Evolutionary conservation across 2,329 filamentous ascomycete genomes (phyloP).

Genomic region (Lachnellula subtilissima): DNA sequence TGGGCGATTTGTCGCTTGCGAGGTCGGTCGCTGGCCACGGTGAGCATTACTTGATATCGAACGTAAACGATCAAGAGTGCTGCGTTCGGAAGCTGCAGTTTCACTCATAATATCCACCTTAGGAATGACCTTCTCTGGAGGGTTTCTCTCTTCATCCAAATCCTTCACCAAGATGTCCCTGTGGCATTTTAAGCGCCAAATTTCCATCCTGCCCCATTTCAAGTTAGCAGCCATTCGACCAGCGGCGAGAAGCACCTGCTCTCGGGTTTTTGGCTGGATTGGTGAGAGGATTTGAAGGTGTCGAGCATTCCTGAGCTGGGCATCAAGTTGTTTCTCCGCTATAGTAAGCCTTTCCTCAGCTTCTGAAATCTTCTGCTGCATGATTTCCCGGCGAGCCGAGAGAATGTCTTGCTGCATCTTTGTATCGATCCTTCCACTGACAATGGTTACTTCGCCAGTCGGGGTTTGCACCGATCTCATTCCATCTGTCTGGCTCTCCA

Average conservation of each 20-base stretch:
- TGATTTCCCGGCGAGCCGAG: slow-evolving; percentile 73
- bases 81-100: slow-evolving; percentile 26
- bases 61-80: slow-evolving; percentile 30
- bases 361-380: slow-evolving; percentile 78
- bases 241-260: slow-evolving; percentile 79
- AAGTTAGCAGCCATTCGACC: slow-evolving; percentile 80
- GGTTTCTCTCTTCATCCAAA: slow-evolving; percentile 66
- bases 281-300: slow-evolving; percentile 86
- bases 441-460: slow-evolving; percentile 68
- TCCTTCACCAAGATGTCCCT: slow-evolving; percentile 82
- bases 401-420: slow-evolving; percentile 85
- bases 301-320: slow-evolving; percentile 79
- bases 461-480: slow-evolving; percentile 61
- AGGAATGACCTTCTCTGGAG: slow-evolving; percentile 14
- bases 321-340: slow-evolving; percentile 73
- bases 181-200: slow-evolving; percentile 88
- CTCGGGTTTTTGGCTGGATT: slow-evolving; percentile 83
- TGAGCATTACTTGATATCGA: slow-evolving; percentile 36
- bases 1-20: slow-evolving; percentile 30
- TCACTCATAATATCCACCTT: slow-evolving; percentile 14
- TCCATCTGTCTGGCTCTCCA: slow-evolving; percentile 49
- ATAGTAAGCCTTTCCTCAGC: slow-evolving; percentile 72
- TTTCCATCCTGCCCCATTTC: slow-evolving; percentile 91
- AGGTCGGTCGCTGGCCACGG: slow-evolving; percentile 34
- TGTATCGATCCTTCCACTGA: slow-evolving; percentile 68